A percentile compares a stretch with the other conserved stretches of the same genome.
These are phyloP conservation scores for Saururus chinensis DNA, from an alignment of 164 flowering plant genomes.

Conservation along the genomic window DNA sequence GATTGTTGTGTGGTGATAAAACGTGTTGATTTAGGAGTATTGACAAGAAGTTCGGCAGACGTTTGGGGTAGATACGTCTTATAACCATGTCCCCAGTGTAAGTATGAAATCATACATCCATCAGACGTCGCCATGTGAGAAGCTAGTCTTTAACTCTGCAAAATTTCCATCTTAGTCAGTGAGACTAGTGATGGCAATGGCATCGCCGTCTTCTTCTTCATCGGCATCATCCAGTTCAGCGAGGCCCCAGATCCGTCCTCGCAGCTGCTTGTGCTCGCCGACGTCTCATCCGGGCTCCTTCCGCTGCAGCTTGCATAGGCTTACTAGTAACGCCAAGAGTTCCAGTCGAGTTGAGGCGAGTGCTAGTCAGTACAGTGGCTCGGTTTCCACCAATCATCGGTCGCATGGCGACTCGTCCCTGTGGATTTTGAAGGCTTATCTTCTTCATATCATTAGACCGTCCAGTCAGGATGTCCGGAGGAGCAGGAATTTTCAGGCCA, in stretches of 20 bases:
- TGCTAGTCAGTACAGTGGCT: background rate
- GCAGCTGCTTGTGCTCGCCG: constrained; percentile 50
- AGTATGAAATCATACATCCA: background rate
- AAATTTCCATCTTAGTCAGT: background rate
- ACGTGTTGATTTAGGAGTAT: too few species aligned
- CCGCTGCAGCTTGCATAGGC: constrained; percentile 50
- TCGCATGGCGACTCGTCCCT: background rate
- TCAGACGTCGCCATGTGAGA: background rate
- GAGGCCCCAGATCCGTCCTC: background rate
- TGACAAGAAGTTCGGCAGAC: background rate
- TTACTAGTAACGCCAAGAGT: constrained; percentile 2
- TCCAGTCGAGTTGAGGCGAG: background rate
- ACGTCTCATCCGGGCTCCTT: constrained; percentile 65
- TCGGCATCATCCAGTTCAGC: background rate
- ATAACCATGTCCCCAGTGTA: background rate
- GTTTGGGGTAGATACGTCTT: too few species aligned
- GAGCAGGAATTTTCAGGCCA: constrained; percentile 34
- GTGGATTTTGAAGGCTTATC: constrained; percentile 18
- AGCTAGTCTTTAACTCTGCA: background rate
- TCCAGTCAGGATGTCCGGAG: constrained; percentile 26
- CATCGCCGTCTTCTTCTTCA: background rate
- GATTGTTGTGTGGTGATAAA: background rate
- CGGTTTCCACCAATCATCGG: background rate
- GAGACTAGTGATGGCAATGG: background rate
- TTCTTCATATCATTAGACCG: constrained; percentile 35